These are phyloP conservation scores for Mortierella sp. DNA, from an alignment of 371 early-diverging fungal species.

Conservation along the genomic window DNA sequence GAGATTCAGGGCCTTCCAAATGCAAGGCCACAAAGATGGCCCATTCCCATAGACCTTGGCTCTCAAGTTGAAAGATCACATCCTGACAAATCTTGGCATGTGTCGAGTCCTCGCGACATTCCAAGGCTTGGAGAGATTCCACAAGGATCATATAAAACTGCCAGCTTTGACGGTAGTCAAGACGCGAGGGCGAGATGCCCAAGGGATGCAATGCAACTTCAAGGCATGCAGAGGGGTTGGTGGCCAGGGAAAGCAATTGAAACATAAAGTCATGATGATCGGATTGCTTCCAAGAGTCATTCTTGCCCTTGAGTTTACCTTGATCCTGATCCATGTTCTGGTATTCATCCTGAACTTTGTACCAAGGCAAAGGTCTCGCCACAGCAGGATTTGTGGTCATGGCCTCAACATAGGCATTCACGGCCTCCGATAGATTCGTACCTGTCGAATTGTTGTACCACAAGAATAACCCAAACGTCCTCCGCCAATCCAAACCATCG, in stretches of 20 bases:
- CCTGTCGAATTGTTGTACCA: slow-evolving; percentile 73
- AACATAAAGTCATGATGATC: slow-evolving; percentile 66
- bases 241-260: slow-evolving; percentile 66
- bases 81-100: slow-evolving; percentile 56
- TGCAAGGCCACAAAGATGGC: slow-evolving; percentile 63
- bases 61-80: slow-evolving; percentile 71
- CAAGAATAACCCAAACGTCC: slow-evolving; percentile 72
- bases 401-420: slow-evolving; percentile 59
- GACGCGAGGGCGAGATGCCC: slow-evolving; percentile 55
- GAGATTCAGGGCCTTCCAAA: slow-evolving; percentile 18
- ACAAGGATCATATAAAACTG: slow-evolving; percentile 66
- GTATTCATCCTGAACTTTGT: slow-evolving; percentile 16
- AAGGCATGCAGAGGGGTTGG: slow-evolving; percentile 55
- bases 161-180: slow-evolving; percentile 72
- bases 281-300: not conserved
- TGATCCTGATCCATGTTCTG: not conserved
- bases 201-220: slow-evolving; percentile 65
- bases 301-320: too few species aligned
- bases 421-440: slow-evolving; percentile 56
- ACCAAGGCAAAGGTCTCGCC: slow-evolving; percentile 60
- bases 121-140: slow-evolving; percentile 55
- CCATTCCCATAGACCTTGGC: slow-evolving; percentile 78
- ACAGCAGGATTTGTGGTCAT: slow-evolving; percentile 20
- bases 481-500: slow-evolving; percentile 71
- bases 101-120: slow-evolving; percentile 53